Percentiles rank a stretch among this genome's conserved stretches.
phyloP scores from a whole-genome alignment of 208 protist genomes.

The Phytomonas serpens region DNA sequence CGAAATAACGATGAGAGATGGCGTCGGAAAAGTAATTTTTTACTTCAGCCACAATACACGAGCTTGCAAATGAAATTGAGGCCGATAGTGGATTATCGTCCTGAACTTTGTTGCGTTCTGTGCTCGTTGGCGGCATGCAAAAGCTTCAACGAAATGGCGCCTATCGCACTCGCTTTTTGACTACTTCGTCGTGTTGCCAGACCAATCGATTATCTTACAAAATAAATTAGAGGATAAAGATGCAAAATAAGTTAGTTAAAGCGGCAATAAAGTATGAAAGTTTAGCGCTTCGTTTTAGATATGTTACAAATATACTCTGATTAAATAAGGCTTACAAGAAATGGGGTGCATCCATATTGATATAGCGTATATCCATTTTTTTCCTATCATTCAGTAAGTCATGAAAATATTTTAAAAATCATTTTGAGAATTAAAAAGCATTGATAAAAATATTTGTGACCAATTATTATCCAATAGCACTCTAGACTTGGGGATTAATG shows the following conservation, averaged over 20 bases:
- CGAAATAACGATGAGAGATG: slow-evolving; percentile 2
- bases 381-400: not conserved
- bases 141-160: not conserved
- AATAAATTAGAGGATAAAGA: slow-evolving; percentile 6
- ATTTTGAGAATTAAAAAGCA: not conserved
- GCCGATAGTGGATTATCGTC: not conserved
- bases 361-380: not conserved
- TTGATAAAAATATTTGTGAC: not conserved
- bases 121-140: not conserved
- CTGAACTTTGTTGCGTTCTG: not conserved
- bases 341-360: not conserved
- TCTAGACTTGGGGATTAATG: not conserved
- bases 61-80: not conserved
- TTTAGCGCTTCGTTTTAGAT: not conserved
- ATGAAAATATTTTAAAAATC: not conserved
- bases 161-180: not conserved
- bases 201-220: not conserved
- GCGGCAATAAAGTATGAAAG: not conserved
- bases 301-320: not conserved
- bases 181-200: not conserved
- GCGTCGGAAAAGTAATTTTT: slow-evolving; percentile 30
- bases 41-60: slow-evolving; percentile 39
- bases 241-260: slow-evolving; percentile 4
- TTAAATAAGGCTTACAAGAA: not conserved
- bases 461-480: not conserved